phyloP scores from a whole-genome alignment of 768 basidiomycete species.

The Termitomyces sp. region DNA sequence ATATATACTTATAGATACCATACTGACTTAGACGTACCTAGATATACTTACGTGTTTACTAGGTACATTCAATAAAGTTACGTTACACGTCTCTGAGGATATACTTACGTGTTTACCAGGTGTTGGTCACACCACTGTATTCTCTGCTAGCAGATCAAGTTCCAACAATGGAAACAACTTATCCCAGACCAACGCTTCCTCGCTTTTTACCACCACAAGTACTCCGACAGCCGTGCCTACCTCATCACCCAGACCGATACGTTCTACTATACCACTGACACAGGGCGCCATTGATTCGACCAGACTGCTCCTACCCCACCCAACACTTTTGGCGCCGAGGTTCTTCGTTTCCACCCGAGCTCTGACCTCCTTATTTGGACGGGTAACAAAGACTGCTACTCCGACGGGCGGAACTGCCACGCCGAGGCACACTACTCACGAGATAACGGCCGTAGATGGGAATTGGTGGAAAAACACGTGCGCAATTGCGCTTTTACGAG shows the following conservation, averaged over 20 bases:
- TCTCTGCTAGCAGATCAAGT: too few relatives aligned
- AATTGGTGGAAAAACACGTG: constrained; percentile 77
- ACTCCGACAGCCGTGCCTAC: constrained; percentile 78
- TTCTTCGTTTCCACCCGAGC: constrained; percentile 83
- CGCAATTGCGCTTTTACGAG: constrained; percentile 89
- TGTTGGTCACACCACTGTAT: too few relatives aligned
- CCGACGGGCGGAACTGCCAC: constrained; percentile 47
- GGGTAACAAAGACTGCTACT: constrained; percentile 63
- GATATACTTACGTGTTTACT: too few relatives aligned
- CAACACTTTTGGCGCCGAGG: constrained; percentile 70
- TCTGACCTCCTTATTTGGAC: constrained; percentile 89
- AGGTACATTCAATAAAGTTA: too few relatives aligned
- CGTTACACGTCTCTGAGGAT: too few relatives aligned
- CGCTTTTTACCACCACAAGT: constrained; percentile 82
- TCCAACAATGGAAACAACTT: constrained; percentile 73
- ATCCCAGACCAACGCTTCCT: constrained; percentile 61
- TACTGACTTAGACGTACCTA: too few relatives aligned
- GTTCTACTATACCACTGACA: constrained; percentile 80
- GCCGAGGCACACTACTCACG: constrained; percentile 69
- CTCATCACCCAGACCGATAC: constrained; percentile 66
- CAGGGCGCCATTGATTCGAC: constrained; percentile 65
- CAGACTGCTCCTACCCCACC: constrained; percentile 61
- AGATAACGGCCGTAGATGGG: constrained; percentile 78
- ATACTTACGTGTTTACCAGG: too few relatives aligned
- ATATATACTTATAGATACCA: too few relatives aligned